Conservation (phyloP, 1,139 yeast genomes). For the Blastobotrys buckinghamii region DNA sequence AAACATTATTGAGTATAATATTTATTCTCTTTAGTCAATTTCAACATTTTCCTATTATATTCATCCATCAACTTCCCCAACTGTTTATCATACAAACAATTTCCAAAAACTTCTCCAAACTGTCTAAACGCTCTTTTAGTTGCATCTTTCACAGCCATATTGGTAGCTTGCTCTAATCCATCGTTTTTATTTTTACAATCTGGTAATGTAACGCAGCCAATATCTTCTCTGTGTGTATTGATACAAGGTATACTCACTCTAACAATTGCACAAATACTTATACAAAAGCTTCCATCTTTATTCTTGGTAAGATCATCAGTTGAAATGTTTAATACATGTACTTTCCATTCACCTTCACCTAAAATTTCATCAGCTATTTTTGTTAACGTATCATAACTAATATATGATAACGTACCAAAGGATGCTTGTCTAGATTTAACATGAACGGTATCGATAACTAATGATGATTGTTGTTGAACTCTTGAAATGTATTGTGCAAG, state of each 20-base stretch:
- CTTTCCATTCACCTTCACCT: constrained; percentile 64
- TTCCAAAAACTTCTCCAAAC: constrained; percentile 73
- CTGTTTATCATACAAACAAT: constrained; percentile 56
- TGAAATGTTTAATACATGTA: constrained; percentile 38
- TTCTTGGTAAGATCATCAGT: constrained; percentile 31
- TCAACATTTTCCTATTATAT: background rate
- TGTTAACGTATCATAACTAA: background rate
- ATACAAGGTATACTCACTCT: constrained; percentile 56
- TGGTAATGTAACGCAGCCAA: constrained; percentile 43
- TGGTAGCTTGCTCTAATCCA: constrained; percentile 47
- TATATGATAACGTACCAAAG: background rate
- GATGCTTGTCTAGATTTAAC: background rate
- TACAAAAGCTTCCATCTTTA: constrained; percentile 40
- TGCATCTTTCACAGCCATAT: constrained; percentile 41
- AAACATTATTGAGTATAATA: no score
- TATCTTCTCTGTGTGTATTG: constrained; percentile 71
- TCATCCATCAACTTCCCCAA: background rate
- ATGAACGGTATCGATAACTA: no score
- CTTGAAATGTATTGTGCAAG: background rate
- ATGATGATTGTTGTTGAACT: background rate
- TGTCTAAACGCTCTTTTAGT: constrained; percentile 67
- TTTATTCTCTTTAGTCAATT: background rate
- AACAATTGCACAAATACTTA: constrained; percentile 62
- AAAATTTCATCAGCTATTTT: constrained; percentile 55
- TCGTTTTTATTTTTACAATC: constrained; percentile 69